Evolutionary conservation across 352 stramenopile species (phyloP), one percentile per base, ranked within the genome.

Genomic region (Phytophthora lateralis): DNA sequence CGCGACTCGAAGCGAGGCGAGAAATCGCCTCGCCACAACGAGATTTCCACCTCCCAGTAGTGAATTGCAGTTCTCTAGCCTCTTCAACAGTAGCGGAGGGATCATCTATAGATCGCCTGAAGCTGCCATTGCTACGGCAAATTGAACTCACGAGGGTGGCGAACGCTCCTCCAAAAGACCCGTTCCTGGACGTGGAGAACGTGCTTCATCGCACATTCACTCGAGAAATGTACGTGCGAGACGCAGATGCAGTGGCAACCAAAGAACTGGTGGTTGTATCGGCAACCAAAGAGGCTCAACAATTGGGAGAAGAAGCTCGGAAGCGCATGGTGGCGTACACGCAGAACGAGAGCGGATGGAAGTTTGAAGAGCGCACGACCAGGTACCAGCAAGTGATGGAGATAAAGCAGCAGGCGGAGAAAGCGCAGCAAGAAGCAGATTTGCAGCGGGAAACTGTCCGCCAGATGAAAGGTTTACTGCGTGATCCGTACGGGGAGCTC

Each of bases 271-370:
- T 45, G 15, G 76, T 71, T 14, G 69, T 47, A 11, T 49, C 37
- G 8, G 45, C 64, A 1, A 46, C 83, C 0, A 75, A 82, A 37
- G 49, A 86, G 1, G 76, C 80, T 3, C 72, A 89, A 6, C 60
- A 70, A n/a, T 53, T 88, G 15, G 71, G 76, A 4, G 82, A 90
- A 55, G 70, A 90, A 51, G 73, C 74, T 15, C 79, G 77, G 8
- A 88, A 88, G 21, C 70, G 69, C 0, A 89, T 88, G 70, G 63
- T 87, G 12, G 45, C 81, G 0, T 89, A 87, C 46, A 46, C 75
- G 1, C 75, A 90, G 39, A 78, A 85, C 35, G 82, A 90, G 48
- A 67, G 62, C 27, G 75, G 57, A 6, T 90, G 82, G 80, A 65
- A 45, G 45, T 92, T 90, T 56, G 82, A 89, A 30, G 80, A 90